Conservation (phyloP, 2,329 filamentous ascomycete species). For the Xylariaceae sp. region DNA sequence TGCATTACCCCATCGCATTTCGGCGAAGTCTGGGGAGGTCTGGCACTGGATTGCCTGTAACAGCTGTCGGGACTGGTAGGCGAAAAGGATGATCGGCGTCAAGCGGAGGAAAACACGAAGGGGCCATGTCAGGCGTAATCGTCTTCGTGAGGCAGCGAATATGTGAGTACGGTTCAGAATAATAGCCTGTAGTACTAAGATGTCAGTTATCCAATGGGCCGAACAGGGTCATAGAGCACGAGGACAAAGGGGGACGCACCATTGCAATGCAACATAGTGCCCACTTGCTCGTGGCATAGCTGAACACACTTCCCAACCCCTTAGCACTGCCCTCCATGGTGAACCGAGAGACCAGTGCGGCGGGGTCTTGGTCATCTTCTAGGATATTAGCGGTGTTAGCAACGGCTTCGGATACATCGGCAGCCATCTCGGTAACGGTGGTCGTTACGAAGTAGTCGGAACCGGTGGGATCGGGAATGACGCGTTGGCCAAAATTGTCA, state of each 20-base stretch:
- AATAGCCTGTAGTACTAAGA: conserved; percentile 62
- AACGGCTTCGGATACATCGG: conserved; percentile 45
- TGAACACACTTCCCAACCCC: conserved; percentile 84
- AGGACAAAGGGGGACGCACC: conserved; percentile 47
- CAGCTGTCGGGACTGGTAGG: conserved; percentile 70
- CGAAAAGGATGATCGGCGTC: conserved; percentile 72
- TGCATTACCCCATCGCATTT: conserved; percentile 72
- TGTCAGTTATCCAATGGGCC: conserved; percentile 16
- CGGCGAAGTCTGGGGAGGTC: conserved; percentile 74
- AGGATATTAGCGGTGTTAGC: conserved; percentile 49
- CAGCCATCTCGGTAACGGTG: conserved; percentile 51
- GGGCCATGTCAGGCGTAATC: conserved; percentile 76
- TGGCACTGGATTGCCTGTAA: conserved; percentile 92
- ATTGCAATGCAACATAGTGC: conserved; percentile 85
- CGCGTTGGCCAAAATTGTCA: conserved; percentile 63
- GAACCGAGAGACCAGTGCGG: conserved; percentile 53
- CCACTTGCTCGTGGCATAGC: conserved; percentile 91
- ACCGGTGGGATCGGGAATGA: conserved; percentile 42
- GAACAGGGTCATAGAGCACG: neutral
- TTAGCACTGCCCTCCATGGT: conserved; percentile 62
- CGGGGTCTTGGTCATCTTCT: conserved; percentile 49
- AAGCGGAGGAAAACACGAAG: conserved; percentile 73
- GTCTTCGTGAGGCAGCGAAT: conserved; percentile 85
- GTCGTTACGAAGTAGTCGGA: conserved; percentile 57
- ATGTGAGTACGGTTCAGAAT: conserved; percentile 91